Percentiles rank a stretch among this genome's conserved stretches.
phyloP scores from a whole-genome alignment of 768 basidiomycete species.

The Gymnopilus junonius region DNA sequence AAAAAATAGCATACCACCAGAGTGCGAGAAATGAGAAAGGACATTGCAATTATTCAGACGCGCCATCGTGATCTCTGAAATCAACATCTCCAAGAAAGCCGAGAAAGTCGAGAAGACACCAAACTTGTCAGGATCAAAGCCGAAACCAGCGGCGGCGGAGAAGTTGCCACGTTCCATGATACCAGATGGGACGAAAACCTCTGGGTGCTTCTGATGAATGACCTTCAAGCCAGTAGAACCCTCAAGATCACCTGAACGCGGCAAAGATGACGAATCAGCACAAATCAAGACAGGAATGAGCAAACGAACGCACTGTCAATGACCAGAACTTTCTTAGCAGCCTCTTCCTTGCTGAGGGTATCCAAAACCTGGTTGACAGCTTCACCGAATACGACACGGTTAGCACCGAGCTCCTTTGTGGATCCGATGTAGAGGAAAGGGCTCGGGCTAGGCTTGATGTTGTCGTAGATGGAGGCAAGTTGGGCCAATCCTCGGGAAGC shows the following conservation, averaged over 20 bases:
- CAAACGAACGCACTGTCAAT: slow-evolving; percentile 70
- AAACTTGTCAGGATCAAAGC: slow-evolving; percentile 80
- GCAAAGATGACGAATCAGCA: slow-evolving; percentile 10
- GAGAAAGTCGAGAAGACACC: slow-evolving; percentile 92
- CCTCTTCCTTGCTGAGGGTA: slow-evolving; percentile 74
- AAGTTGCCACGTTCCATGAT: slow-evolving; percentile 89
- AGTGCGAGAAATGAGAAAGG: slow-evolving; percentile 88
- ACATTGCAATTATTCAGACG: slow-evolving; percentile 88
- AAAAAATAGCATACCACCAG: slow-evolving; percentile 58
- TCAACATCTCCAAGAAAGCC: slow-evolving; percentile 89
- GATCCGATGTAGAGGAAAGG: slow-evolving; percentile 72
- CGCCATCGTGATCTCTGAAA: slow-evolving; percentile 94
- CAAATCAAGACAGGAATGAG: background rate
- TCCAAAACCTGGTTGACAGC: slow-evolving; percentile 83
- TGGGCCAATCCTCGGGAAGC: slow-evolving; percentile 61
- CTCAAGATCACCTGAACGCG: slow-evolving; percentile 70
- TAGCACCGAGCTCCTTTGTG: slow-evolving; percentile 76
- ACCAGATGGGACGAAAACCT: slow-evolving; percentile 84
- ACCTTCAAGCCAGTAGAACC: slow-evolving; percentile 88
- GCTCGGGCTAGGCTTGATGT: slow-evolving; percentile 61
- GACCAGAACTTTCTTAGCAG: slow-evolving; percentile 80
- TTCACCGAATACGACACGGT: slow-evolving; percentile 85
- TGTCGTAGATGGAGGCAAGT: slow-evolving; percentile 56
- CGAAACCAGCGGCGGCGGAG: slow-evolving; percentile 85
- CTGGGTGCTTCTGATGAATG: slow-evolving; percentile 90